Evolutionary conservation across 495 filamentous ascomycete species (phyloP).

Genomic region (Podospora didyma): DNA sequence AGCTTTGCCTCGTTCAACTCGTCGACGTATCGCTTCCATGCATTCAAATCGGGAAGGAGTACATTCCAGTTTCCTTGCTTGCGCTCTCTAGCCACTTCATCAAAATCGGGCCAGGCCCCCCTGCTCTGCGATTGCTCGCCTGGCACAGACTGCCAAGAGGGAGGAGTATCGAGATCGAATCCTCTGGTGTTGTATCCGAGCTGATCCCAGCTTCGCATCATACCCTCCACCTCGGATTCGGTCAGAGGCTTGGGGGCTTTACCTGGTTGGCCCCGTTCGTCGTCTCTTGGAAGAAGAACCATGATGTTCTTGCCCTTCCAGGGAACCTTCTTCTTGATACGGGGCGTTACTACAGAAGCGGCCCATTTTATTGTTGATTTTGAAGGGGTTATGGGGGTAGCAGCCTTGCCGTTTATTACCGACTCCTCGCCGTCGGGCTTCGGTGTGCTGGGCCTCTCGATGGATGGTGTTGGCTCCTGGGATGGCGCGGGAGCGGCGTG

Average conservation of each 20-base stretch:
- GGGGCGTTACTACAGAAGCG: constrained; percentile 29
- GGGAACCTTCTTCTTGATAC: constrained; percentile 50
- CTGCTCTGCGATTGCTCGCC: constrained; percentile 59
- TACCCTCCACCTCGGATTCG: constrained; percentile 56
- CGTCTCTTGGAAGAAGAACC: constrained; percentile 66
- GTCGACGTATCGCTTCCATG: constrained; percentile 82
- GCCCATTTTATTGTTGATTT: constrained; percentile 26
- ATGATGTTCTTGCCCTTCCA: constrained; percentile 75
- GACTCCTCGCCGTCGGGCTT: constrained; percentile 14
- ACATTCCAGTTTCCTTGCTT: constrained; percentile 53
- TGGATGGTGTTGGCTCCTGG: constrained; percentile 13
- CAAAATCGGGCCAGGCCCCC: constrained; percentile 64
- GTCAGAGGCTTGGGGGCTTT: constrained; percentile 57
- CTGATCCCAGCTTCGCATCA: constrained; percentile 65
- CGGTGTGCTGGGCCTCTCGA: constrained; percentile 25
- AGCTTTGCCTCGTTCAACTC: constrained; percentile 84
- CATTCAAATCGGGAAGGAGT: constrained; percentile 68
- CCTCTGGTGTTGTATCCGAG: constrained; percentile 72
- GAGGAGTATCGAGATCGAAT: constrained; percentile 56
- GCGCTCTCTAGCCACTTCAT: constrained; percentile 54
- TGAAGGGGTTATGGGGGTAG: constrained; percentile 32
- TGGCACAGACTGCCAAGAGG: constrained; percentile 28
- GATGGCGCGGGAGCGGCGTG: constrained; percentile 15
- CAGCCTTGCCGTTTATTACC: constrained; percentile 19
- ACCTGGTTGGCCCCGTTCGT: constrained; percentile 59